These are phyloP conservation scores for Cucumis cinereus DNA, from an alignment of 306 rosid species.

Conservation along the genomic window DNA sequence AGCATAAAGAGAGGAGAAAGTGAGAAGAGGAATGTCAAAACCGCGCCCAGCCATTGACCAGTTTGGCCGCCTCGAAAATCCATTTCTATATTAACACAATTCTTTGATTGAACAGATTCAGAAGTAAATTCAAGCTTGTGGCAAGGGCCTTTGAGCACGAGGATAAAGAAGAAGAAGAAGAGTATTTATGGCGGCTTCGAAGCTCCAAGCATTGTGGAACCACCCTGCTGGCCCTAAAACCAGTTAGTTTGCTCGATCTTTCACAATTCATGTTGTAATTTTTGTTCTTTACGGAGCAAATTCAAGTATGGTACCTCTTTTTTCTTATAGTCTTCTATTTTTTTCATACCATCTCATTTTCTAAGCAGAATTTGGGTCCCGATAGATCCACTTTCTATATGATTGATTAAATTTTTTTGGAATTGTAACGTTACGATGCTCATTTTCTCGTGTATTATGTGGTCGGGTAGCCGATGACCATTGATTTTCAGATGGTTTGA, in stretches of 20 bases:
- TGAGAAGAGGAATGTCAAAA: no score
- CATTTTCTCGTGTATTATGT: neutral
- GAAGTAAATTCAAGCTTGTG: neutral
- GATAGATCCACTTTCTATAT: neutral
- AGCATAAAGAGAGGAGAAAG: no score
- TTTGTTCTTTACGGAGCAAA: neutral
- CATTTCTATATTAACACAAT: neutral
- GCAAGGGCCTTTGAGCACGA: neutral
- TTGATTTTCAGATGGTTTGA: neutral
- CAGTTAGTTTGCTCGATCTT: conserved; percentile 37
- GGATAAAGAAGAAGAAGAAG: neutral
- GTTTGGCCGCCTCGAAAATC: neutral
- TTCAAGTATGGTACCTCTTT: neutral
- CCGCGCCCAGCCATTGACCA: neutral
- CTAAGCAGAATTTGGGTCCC: neutral
- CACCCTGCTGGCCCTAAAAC: conserved; percentile 99
- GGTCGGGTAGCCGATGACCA: neutral
- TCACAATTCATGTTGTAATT: neutral
- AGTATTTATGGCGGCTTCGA: conserved; percentile 60
- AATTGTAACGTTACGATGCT: neutral
- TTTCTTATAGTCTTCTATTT: neutral
- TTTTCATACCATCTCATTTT: neutral
- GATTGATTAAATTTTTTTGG: neutral
- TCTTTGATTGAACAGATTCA: neutral
- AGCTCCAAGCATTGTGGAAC: conserved; percentile 87